Evolutionary conservation across 495 filamentous ascomycete genomes (phyloP).

Genomic region (Trichoderma reesei): DNA sequence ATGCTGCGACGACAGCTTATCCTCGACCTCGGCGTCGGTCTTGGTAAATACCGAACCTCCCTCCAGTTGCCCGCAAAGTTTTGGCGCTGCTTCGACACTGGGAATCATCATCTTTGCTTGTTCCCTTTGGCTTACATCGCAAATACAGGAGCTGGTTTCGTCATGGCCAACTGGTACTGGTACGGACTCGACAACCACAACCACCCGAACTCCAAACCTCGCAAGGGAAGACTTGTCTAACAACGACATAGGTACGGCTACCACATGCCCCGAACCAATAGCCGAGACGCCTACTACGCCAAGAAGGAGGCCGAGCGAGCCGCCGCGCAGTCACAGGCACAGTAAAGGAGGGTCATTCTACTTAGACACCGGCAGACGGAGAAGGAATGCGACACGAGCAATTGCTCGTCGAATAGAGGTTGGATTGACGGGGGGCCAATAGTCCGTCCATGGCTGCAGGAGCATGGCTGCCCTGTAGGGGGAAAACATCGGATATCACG

Average conservation of each 20-base stretch:
- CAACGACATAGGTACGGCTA: constrained; percentile 38
- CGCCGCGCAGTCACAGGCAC: constrained; percentile 16
- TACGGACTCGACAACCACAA: constrained; percentile 19
- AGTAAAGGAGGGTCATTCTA: background rate
- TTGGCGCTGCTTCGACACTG: background rate
- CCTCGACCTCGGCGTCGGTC: constrained; percentile 32
- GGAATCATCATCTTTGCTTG: background rate
- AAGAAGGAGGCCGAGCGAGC: constrained; percentile 39
- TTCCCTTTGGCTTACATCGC: constrained; percentile 12
- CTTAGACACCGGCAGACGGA: background rate
- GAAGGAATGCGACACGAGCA: background rate
- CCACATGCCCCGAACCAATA: constrained; percentile 41
- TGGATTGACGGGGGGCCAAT: background rate
- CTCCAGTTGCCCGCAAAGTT: background rate
- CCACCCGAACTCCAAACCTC: background rate
- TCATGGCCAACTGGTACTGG: constrained; percentile 37
- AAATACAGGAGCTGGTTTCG: constrained; percentile 31
- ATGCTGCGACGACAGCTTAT: constrained; percentile 43
- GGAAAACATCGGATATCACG: background rate
- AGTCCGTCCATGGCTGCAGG: background rate
- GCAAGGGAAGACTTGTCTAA: constrained; percentile 6
- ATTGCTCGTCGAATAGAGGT: background rate
- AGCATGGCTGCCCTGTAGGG: background rate
- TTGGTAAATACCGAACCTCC: constrained; percentile 24
- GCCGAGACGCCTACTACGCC: constrained; percentile 38